phyloP scores from a whole-genome alignment of 208 protist genomes.

The Porcisia deanei region DNA sequence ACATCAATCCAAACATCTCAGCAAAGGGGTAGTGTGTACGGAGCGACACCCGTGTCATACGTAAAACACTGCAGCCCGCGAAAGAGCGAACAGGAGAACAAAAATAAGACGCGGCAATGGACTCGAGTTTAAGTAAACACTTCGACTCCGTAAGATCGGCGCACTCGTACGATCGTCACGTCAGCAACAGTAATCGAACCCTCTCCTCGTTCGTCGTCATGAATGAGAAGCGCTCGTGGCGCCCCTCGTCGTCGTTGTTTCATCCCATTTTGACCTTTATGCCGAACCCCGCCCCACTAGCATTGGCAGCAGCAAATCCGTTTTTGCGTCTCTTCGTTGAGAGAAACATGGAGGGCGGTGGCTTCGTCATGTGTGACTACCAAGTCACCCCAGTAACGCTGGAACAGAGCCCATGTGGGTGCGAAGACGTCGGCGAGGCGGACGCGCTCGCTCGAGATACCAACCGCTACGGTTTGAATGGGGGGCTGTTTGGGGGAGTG shows the following conservation, averaged over 20 bases:
- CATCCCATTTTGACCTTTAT: slow-evolving; percentile 45
- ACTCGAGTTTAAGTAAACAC: slow-evolving; percentile 15
- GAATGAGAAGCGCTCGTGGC: slow-evolving; percentile 49
- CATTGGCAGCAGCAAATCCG: slow-evolving; percentile 40
- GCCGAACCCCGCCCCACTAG: slow-evolving; percentile 29
- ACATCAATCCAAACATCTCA: not conserved
- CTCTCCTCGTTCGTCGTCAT: slow-evolving; percentile 47
- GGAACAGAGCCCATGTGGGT: not conserved
- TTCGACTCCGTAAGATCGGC: slow-evolving; percentile 17
- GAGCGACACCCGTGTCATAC: no score
- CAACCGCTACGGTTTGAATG: not conserved
- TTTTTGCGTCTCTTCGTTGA: slow-evolving; percentile 52
- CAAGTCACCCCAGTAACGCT: slow-evolving; percentile 16
- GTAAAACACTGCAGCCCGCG: no score
- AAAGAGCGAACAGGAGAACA: not conserved
- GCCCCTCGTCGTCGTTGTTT: slow-evolving; percentile 36
- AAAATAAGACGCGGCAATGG: not conserved
- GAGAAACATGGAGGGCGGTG: slow-evolving; percentile 31
- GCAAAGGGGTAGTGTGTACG: not conserved
- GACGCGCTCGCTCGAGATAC: slow-evolving; percentile 2
- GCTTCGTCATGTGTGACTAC: slow-evolving; percentile 32
- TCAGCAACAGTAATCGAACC: slow-evolving; percentile 11
- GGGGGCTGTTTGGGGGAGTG: not conserved
- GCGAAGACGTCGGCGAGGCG: not conserved
- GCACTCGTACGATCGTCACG: slow-evolving; percentile 27